Evolutionary conservation across 1,284 basidiomycete species (phyloP), one percentile per base, ranked within the genome.

Genomic region (Ustilago sp.): DNA sequence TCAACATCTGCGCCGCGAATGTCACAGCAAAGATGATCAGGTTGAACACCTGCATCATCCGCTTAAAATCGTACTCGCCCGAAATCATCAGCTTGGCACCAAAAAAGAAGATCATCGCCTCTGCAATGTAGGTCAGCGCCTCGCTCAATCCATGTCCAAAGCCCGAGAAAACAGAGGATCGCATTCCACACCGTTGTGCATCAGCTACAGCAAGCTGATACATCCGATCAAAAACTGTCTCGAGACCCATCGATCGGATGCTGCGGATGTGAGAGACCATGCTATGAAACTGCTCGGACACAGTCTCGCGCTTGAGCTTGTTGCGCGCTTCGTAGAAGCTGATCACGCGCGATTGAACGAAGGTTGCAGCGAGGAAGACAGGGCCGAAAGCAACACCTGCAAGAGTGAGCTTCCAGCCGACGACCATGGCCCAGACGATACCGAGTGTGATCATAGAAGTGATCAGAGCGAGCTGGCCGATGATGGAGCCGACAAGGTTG

Each of bases 1-100:
- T 89, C 90, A 98, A 91, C 77, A 95, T 89, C 85, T 94, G 93
- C 31, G 92, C 91, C 1, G 94, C 93, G 76, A 97, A 96, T 3
- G 94, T 93, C 69, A 98, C 91, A 0, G 93, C 92, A 88, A 98
- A 98, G 43, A 98, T 91, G 65, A 98, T 92, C 66, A 98, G 89
- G 72, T 95, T 93, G 84, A 97, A 91, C 31, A 93, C 92, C 86
- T 95, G 90, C 52, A 97, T 90, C 92, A 98, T 94, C 74, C 92
- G 90, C 72, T 92, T 88, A 86, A 96, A 97, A 15, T 90, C 90
- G 87, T 96, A 95, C 13, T 89, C 90, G n/a, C 93, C 93, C 4
- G 89, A 88, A 5, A 91, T 89, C 76, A 98, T 91, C 73, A 98
- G 90, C 36, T 93, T 87, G 0, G 94, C 93, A 43, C 94, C 94